Percentiles rank a stretch among this genome's conserved stretches.
Conservation (phyloP, 2,329 filamentous ascomycete genomes). For the Seiridium cupressi region DNA sequence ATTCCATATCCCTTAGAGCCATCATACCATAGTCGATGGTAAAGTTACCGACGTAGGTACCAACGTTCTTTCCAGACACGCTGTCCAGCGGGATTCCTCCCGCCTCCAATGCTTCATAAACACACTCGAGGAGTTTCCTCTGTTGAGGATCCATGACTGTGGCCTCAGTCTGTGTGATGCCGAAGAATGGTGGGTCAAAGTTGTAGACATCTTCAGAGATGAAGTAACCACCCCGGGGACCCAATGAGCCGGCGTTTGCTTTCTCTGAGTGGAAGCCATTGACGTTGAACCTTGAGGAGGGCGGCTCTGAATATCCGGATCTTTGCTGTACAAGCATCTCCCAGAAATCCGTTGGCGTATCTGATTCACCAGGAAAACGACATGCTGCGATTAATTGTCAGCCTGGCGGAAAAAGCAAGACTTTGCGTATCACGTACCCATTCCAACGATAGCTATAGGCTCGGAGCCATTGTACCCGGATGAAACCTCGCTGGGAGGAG, state of each 20-base stretch:
- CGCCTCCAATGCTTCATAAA: conserved; percentile 29
- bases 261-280: conserved; percentile 12
- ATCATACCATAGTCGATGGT: conserved; percentile 16
- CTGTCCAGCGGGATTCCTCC: conserved; percentile 12
- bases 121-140: conserved; percentile 30
- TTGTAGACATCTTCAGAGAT: conserved; percentile 21
- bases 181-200: conserved; percentile 28
- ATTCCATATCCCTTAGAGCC: conserved; percentile 20
- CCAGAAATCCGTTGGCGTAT: conserved; percentile 12
- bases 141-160: conserved; percentile 29
- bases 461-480: conserved; percentile 9
- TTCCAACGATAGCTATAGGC: conserved; percentile 13
- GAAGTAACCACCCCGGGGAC: conserved; percentile 24
- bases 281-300: conserved; percentile 11
- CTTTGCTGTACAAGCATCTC: conserved; percentile 12
- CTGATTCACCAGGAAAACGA: conserved; percentile 9
- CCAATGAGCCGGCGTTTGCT: conserved; percentile 10
- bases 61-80: conserved; percentile 12
- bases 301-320: conserved; percentile 12
- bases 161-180: conserved; percentile 24
- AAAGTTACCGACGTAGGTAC: conserved; percentile 25
- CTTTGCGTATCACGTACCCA: conserved; percentile 7
- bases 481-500: conserved; percentile 8
- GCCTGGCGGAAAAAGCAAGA: background rate
- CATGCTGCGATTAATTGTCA: conserved; percentile 8